Conservation (phyloP, 805 yeast species). For the Saccharomyces kudriavzevii region DNA sequence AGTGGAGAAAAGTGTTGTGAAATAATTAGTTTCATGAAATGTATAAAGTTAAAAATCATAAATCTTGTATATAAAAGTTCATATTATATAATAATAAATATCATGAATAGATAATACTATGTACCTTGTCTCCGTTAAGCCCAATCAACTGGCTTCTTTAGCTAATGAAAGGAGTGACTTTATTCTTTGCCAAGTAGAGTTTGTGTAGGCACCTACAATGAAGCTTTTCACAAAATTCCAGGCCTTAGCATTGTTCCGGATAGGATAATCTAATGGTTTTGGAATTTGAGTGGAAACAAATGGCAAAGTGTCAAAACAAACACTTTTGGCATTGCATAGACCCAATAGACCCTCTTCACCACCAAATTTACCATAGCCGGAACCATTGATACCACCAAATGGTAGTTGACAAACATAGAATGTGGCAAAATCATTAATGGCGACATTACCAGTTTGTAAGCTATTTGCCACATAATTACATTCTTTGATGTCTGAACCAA, state of each 20-base stretch:
- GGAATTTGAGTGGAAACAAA: slow-evolving; percentile 81
- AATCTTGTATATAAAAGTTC: not conserved
- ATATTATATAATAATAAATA: not conserved
- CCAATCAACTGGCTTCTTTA: slow-evolving; percentile 28
- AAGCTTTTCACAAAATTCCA: slow-evolving; percentile 82
- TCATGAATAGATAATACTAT: not conserved
- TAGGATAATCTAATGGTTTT: slow-evolving; percentile 84
- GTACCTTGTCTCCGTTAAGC: not conserved
- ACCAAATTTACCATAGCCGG: slow-evolving; percentile 96
- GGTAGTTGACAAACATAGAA: slow-evolving; percentile 93
- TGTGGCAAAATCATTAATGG: slow-evolving; percentile 96
- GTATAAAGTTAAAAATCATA: not conserved
- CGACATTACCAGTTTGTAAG: slow-evolving; percentile 81
- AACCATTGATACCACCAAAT: slow-evolving; percentile 87
- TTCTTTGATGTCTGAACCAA: slow-evolving; percentile 54
- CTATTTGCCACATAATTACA: slow-evolving; percentile 56
- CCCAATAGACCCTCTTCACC: slow-evolving; percentile 96
- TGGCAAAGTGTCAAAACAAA: slow-evolving; percentile 76
- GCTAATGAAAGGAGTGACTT: slow-evolving; percentile 49
- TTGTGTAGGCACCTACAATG: slow-evolving; percentile 78
- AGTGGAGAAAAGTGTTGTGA: slow-evolving; percentile 41
- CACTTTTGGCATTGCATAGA: slow-evolving; percentile 75
- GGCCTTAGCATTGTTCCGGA: slow-evolving; percentile 68
- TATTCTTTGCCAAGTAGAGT: slow-evolving; percentile 59
- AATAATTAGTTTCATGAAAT: slow-evolving; percentile 3